These are phyloP conservation scores for Mycena capillaripes DNA, from an alignment of 768 basidiomycete genomes.

Conservation along the genomic window DNA sequence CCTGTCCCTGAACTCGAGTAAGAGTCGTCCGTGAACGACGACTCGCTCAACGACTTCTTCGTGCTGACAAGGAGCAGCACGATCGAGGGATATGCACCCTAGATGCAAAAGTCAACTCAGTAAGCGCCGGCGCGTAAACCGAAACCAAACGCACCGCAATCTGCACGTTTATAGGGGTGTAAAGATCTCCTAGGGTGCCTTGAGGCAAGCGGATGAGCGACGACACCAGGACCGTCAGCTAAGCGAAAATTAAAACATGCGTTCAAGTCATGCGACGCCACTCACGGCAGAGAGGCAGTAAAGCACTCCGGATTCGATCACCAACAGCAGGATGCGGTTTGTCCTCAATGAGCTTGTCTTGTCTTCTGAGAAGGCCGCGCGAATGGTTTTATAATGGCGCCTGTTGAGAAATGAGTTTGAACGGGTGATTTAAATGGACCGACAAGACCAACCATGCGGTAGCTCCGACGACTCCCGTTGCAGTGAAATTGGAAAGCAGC, in stretches of 20 bases:
- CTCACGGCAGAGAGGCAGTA: slow-evolving; percentile 27
- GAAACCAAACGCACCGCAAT: slow-evolving; percentile 21
- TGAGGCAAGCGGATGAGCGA: slow-evolving; percentile 26
- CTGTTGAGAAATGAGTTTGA: background rate
- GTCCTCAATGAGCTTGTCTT: slow-evolving; percentile 11
- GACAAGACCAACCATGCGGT: slow-evolving; percentile 24
- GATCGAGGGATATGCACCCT: slow-evolving; percentile 31
- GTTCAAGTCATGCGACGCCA: background rate
- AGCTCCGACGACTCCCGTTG: slow-evolving; percentile 29
- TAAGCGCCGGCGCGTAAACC: background rate
- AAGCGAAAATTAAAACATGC: background rate
- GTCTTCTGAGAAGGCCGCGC: background rate
- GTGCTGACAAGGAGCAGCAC: slow-evolving; percentile 36
- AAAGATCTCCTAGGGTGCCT: slow-evolving; percentile 26
- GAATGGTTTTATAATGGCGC: slow-evolving; percentile 8
- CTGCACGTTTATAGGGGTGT: slow-evolving; percentile 17
- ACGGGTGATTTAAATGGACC: background rate
- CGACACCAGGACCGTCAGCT: slow-evolving; percentile 2
- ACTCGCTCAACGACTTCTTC: slow-evolving; percentile 28
- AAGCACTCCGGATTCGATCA: slow-evolving; percentile 27
- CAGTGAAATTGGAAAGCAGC: slow-evolving; percentile 32
- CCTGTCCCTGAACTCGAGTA: background rate
- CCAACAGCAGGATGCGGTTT: slow-evolving; percentile 22
- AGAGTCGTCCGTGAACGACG: slow-evolving; percentile 14
- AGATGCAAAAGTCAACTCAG: background rate